These are phyloP conservation scores for Stentor roeselii DNA, from an alignment of 73 alveolate genomes.

Conservation along the genomic window DNA sequence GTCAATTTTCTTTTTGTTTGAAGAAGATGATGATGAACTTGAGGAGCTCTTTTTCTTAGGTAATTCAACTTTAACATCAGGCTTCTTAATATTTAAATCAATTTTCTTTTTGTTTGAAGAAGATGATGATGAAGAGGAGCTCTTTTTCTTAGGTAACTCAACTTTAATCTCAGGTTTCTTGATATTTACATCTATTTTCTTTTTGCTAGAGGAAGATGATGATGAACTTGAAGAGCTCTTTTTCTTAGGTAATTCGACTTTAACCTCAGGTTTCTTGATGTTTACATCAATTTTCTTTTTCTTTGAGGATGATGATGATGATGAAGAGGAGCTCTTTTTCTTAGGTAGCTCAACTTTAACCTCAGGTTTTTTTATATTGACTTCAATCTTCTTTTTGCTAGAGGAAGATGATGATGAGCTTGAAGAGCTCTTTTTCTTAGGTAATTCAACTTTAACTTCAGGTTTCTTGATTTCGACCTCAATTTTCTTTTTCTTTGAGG, in stretches of 20 bases:
- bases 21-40: too few relatives aligned
- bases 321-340: background rate
- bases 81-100: too few relatives aligned
- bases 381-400: background rate
- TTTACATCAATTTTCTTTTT: background rate
- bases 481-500: background rate
- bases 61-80: too few relatives aligned
- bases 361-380: background rate
- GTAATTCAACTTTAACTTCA: background rate
- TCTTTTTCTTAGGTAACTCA: too few relatives aligned
- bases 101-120: too few relatives aligned
- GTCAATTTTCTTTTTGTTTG: too few relatives aligned
- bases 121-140: too few relatives aligned
- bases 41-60: too few relatives aligned
- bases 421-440: background rate
- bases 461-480: background rate
- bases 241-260: background rate
- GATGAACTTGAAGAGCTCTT: background rate
- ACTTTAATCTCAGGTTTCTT: background rate
- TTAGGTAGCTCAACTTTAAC: background rate
- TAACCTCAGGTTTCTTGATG: background rate
- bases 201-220: background rate
- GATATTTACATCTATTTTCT: background rate
- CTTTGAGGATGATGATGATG: background rate
- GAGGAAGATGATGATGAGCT: background rate